Conservation (phyloP, 805 yeast genomes). For the Saccharomycodes ludwigii region DNA sequence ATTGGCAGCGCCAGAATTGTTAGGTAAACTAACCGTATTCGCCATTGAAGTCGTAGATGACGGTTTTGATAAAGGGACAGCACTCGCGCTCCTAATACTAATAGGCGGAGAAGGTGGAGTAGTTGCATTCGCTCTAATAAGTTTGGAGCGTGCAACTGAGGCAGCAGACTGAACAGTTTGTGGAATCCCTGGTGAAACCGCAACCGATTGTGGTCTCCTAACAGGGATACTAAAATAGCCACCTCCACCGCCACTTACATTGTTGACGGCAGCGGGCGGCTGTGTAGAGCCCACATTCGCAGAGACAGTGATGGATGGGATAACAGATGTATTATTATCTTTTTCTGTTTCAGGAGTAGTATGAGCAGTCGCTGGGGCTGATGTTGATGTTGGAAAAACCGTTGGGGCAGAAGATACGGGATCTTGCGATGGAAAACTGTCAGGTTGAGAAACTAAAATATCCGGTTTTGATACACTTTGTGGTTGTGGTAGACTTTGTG, state of each 20-base stretch:
- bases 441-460: too few relatives aligned
- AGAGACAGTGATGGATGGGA: too few relatives aligned
- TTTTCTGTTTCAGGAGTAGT: too few relatives aligned
- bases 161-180: constrained; percentile 6
- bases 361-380: constrained; percentile 1
- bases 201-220: constrained; percentile 6
- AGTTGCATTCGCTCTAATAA: neutral
- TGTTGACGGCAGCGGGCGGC: constrained; percentile 16
- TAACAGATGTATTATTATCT: too few relatives aligned
- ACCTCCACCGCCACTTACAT: constrained; percentile 18
- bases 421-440: too few relatives aligned
- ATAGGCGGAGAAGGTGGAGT: constrained; percentile 4
- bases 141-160: constrained; percentile 5
- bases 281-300: too few relatives aligned
- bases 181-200: constrained; percentile 1
- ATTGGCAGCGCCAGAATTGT: too few relatives aligned
- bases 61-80: neutral
- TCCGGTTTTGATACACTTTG: too few relatives aligned
- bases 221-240: constrained; percentile 26
- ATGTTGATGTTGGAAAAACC: too few relatives aligned
- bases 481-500: neutral
- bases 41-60: too few relatives aligned
- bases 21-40: too few relatives aligned
- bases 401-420: too few relatives aligned
- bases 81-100: neutral